Percentiles rank a stretch among this genome's conserved stretches.
These are phyloP conservation scores for Ogataea angusta DNA, from an alignment of 805 yeast species.

Conservation along the genomic window DNA sequence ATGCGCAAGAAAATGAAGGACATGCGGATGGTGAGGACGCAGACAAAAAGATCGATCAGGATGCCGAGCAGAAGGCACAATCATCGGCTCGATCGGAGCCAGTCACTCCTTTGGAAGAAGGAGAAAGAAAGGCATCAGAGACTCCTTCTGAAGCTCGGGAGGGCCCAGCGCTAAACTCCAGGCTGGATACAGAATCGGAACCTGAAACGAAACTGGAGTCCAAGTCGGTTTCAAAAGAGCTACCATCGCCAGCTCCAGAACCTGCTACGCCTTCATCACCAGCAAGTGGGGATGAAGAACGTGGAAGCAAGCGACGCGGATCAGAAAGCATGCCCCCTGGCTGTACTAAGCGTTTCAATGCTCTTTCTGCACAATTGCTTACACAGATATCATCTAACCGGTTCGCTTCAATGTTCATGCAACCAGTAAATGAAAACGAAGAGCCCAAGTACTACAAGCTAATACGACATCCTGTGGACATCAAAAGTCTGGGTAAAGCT, in stretches of 20 bases:
- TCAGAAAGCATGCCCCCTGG: slow-evolving; percentile 17
- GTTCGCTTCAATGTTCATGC: slow-evolving; percentile 69
- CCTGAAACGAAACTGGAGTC: not conserved
- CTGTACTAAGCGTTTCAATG: slow-evolving; percentile 53
- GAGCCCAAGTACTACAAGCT: slow-evolving; percentile 68
- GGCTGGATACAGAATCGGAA: slow-evolving; percentile 5
- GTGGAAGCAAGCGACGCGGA: slow-evolving; percentile 20
- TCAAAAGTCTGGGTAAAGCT: slow-evolving; percentile 56
- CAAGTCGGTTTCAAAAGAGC: slow-evolving; percentile 5
- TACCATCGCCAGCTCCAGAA: slow-evolving; percentile 19
- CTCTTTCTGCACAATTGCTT: slow-evolving; percentile 58
- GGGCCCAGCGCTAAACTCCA: not conserved
- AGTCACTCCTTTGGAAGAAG: not conserved
- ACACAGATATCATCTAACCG: slow-evolving; percentile 66
- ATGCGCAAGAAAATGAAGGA: not conserved
- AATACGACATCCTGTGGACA: slow-evolving; percentile 62
- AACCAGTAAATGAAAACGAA: slow-evolving; percentile 62
- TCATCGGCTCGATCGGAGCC: not conserved
- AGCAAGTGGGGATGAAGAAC: slow-evolving; percentile 9
- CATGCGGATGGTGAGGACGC: slow-evolving; percentile 3
- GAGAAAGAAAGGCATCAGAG: not conserved
- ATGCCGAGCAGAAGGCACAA: slow-evolving; percentile 1
- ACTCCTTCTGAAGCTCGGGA: not conserved
- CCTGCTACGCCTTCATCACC: slow-evolving; percentile 18
- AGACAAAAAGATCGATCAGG: not conserved